Conservation (phyloP, 306 rosid species). For the Bauhinia variegata region DNA sequence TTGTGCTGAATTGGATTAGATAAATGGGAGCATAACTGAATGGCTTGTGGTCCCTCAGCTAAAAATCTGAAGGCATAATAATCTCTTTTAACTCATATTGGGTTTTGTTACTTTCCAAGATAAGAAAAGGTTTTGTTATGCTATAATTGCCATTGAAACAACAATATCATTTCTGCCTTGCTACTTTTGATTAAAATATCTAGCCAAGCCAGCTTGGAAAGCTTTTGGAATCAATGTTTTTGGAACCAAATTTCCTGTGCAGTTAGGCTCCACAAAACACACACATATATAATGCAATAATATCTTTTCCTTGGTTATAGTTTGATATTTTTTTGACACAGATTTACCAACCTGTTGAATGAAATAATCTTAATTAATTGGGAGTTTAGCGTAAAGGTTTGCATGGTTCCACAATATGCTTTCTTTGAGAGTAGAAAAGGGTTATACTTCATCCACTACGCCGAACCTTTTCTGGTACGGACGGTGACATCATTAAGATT, state of each 20-base stretch:
- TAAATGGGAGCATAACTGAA: conserved; percentile 13
- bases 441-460: conserved; percentile 46
- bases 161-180: no score
- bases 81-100: conserved; percentile 35
- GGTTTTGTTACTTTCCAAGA: conserved; percentile 22
- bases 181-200: no score
- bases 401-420: conserved; percentile 15
- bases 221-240: conserved; percentile 29
- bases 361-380: conserved; percentile 18
- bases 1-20: conserved; percentile 25
- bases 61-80: conserved; percentile 41
- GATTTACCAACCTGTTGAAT: not conserved
- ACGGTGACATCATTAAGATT: conserved; percentile 25
- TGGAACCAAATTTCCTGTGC: conserved; percentile 26
- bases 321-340: not conserved
- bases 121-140: conserved; percentile 7
- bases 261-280: conserved; percentile 20
- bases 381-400: conserved; percentile 36
- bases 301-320: not conserved
- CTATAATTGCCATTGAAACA: conserved; percentile 4
- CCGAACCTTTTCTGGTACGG: conserved; percentile 11
- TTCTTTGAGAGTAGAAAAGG: conserved; percentile 17
- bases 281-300: conserved; percentile 8
- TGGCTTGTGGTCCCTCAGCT: conserved; percentile 40
- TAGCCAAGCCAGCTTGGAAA: conserved; percentile 13